Conservation (phyloP, 2,329 filamentous ascomycete genomes). For the Colletotrichum tropicicola region DNA sequence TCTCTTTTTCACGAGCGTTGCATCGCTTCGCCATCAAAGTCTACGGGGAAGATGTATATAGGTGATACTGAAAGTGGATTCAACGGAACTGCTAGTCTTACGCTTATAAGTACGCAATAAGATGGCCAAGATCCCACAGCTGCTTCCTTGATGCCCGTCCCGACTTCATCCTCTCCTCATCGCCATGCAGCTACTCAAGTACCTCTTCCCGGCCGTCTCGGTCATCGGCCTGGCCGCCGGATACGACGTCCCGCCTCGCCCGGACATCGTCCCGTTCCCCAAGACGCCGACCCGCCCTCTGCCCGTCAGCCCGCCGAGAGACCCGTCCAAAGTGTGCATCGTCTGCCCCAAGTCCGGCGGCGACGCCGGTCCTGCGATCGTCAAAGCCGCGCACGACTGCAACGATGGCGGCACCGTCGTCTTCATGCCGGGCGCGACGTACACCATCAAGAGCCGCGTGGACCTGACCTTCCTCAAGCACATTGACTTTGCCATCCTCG, state of each 20-base stretch:
- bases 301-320: not conserved
- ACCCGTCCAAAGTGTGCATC: not conserved
- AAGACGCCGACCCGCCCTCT: not conserved
- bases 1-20: not conserved
- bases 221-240: not conserved
- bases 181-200: not conserved
- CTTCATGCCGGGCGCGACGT: constrained; percentile 58
- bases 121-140: not conserved
- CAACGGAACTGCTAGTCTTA: not conserved
- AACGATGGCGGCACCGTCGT: constrained; percentile 71
- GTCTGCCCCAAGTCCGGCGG: not conserved
- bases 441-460: constrained; percentile 70
- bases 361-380: constrained; percentile 41
- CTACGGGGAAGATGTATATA: not conserved
- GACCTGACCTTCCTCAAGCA: constrained; percentile 71
- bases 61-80: not conserved
- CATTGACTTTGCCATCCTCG: constrained; percentile 66
- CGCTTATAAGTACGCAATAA: not conserved
- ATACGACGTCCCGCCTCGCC: not conserved
- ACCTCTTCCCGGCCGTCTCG: not conserved
- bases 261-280: not conserved
- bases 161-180: not conserved
- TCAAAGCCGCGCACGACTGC: constrained; percentile 64
- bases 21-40: too few relatives aligned
- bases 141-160: too few relatives aligned